A percentile compares a stretch with the other conserved stretches of the same genome.
phyloP scores from a whole-genome alignment of 257 asterid species.

The Avicennia marina region DNA sequence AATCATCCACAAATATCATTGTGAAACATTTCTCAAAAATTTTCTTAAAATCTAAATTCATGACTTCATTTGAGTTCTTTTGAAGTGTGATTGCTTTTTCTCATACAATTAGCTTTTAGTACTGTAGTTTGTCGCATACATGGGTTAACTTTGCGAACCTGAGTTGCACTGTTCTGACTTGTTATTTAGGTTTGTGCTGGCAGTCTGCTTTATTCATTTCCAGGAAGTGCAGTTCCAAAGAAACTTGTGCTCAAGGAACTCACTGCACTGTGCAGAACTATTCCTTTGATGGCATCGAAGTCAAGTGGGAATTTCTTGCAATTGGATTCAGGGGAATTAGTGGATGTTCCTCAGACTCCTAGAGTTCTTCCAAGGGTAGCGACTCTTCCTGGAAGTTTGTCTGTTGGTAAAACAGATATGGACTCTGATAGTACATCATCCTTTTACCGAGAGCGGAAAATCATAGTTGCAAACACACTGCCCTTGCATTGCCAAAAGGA shows the following conservation, averaged over 20 bases:
- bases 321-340: constrained; percentile 42
- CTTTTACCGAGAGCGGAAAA: constrained; percentile 38
- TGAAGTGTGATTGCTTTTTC: neutral
- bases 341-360: constrained; percentile 49
- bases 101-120: neutral
- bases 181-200: constrained; percentile 5
- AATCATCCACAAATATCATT: neutral
- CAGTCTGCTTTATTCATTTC: neutral
- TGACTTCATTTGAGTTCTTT: neutral
- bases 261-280: neutral
- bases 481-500: constrained; percentile 61
- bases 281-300: constrained; percentile 41
- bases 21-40: neutral
- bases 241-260: neutral
- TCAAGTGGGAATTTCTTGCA: constrained; percentile 45
- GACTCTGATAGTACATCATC: constrained; percentile 49
- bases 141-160: neutral
- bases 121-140: neutral
- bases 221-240: constrained; percentile 6
- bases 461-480: constrained; percentile 64
- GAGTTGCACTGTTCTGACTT: neutral
- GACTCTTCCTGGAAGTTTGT: constrained; percentile 50
- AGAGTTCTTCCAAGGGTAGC: constrained; percentile 61
- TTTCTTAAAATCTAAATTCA: neutral
- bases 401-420: constrained; percentile 42